Conservation (phyloP, 2,329 filamentous ascomycete species). For the Penicillium digitatum region DNA sequence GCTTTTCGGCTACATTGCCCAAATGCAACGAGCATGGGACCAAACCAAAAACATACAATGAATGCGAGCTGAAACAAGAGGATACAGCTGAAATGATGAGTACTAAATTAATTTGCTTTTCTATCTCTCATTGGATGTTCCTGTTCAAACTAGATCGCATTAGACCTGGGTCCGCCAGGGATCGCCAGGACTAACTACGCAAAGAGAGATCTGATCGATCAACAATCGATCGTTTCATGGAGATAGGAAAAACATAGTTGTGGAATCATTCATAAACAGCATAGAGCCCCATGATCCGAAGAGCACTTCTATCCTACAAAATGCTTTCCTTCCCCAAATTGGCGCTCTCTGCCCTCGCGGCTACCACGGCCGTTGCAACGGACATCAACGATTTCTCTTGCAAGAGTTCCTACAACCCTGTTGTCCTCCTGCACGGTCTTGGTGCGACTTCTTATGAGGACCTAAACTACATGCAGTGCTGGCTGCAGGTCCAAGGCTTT, state of each 20-base stretch:
- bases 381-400: constrained; percentile 38
- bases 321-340: constrained; percentile 20
- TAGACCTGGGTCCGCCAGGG: neutral
- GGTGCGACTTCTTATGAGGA: constrained; percentile 40
- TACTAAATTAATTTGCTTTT: neutral
- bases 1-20: neutral
- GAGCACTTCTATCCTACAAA: neutral
- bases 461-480: constrained; percentile 35
- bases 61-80: constrained; percentile 3
- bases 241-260: neutral
- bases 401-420: constrained; percentile 29
- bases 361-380: constrained; percentile 15
- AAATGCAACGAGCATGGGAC: neutral
- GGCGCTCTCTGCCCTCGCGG: constrained; percentile 15
- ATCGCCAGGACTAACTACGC: constrained; percentile 12
- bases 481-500: constrained; percentile 38
- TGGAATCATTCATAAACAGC: neutral
- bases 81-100: constrained; percentile 12
- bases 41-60: neutral
- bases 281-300: neutral
- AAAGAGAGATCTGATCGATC: constrained; percentile 2
- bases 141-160: neutral
- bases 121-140: neutral
- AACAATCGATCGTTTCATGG: constrained; percentile 21
- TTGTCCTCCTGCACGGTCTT: constrained; percentile 38